Evolutionary conservation across 495 filamentous ascomycete genomes (phyloP), one percentile per base, ranked within the genome.

Genomic region (Bombardia bombarda): DNA sequence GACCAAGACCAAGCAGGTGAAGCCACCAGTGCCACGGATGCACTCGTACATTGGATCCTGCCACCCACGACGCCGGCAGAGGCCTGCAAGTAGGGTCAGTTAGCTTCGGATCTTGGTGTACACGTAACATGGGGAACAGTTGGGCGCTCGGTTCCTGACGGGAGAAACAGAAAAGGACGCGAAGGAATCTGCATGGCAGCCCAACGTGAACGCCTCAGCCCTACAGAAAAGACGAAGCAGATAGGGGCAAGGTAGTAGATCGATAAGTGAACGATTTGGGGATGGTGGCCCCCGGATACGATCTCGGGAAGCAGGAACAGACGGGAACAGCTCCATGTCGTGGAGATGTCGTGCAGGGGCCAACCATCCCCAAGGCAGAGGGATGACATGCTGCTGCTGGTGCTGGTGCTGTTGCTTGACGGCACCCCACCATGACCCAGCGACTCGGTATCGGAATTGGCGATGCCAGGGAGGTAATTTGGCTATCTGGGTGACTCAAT

Each of bases 1-100:
- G 63, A 98, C 92, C 53, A 90, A 78, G 23, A 95, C 92, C 19
- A 84, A 83, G 78, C 92, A 98, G 26, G 79, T 83, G 66, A 81
- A 94, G 47, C 92, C 92, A 53, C 70, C 73, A 43, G 72, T 62
- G 46, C 76, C 74, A 45, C 70, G 70, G 74, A 84, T 90, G 56
- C 79, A 78, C 69, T 92, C 84, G 74, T 93, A 98, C 57, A 78
- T 73, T 50, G 92, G 92, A 62, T 95, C 87, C 53, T 82, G 82
- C 92, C 92, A 98, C 64, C 84, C 84, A 63, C 92, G 90, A 57
- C 92, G 90, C 61, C 82, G 83, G 73, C 92, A 98, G 63, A 98
- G 82, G 72, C 90, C 92, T 98, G 69, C 62, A 51, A 62, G 57
- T 59, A 57, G 52, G 47, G 49, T 55, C 40, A 37, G 58, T 75